Conservation (phyloP, 371 early-diverging fungal species). For the Syncephalastrum monosporum region DNA sequence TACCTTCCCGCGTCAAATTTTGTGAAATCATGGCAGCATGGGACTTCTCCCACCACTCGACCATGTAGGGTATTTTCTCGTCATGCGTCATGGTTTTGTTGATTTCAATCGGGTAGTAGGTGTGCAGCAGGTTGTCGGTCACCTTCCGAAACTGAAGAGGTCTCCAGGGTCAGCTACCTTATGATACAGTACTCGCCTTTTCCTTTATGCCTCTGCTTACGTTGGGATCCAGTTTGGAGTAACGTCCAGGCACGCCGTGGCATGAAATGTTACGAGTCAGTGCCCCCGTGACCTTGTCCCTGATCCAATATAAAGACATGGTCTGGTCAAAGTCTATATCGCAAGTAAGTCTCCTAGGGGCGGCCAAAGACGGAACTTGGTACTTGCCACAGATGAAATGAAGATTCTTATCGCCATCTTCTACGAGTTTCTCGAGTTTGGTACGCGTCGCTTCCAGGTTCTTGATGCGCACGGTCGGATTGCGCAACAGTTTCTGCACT, state of each 20-base stretch:
- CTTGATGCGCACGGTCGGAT: constrained; percentile 38
- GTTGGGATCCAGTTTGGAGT: constrained; percentile 40
- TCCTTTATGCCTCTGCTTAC: constrained; percentile 19
- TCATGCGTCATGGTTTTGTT: constrained; percentile 43
- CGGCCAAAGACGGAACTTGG: not conserved
- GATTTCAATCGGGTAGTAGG: constrained; percentile 77
- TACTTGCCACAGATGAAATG: constrained; percentile 62
- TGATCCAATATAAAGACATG: constrained; percentile 63
- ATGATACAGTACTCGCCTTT: not conserved
- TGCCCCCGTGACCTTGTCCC: constrained; percentile 46
- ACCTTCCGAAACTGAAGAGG: constrained; percentile 42
- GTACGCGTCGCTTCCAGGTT: constrained; percentile 23
- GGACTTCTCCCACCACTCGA: constrained; percentile 70
- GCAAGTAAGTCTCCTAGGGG: too few relatives aligned
- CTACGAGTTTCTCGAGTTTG: constrained; percentile 50
- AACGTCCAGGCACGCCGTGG: constrained; percentile 59
- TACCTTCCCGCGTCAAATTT: constrained; percentile 46
- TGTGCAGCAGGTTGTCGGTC: constrained; percentile 49
- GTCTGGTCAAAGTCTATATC: constrained; percentile 76
- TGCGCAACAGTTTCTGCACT: constrained; percentile 35
- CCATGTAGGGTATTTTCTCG: constrained; percentile 69
- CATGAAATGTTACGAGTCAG: constrained; percentile 55
- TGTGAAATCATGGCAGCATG: constrained; percentile 41
- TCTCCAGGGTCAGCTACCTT: constrained; percentile 1
- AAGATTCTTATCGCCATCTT: constrained; percentile 45